Conservation (phyloP, 352 stramenopile genomes). For the Peronospora destructor region DNA sequence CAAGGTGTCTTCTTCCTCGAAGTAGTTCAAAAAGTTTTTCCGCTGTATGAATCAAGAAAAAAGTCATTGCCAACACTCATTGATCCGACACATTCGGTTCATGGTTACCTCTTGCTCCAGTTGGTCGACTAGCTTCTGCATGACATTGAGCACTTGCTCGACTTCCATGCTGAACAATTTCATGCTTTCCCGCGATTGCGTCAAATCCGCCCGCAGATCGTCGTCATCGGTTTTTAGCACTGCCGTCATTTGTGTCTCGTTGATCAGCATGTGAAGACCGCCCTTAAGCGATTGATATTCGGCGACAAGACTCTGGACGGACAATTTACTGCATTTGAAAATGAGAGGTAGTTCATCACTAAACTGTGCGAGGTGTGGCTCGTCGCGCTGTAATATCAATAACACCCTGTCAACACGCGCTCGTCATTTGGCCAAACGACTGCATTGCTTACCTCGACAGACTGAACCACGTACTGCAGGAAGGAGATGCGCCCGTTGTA, state of each 20-base stretch:
- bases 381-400: conserved; percentile 39
- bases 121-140: conserved; percentile 41
- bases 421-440: background rate
- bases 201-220: conserved; percentile 18
- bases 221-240: conserved; percentile 29
- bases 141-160: conserved; percentile 43
- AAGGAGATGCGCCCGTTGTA: conserved; percentile 68
- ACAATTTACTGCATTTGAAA: conserved; percentile 59
- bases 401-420: conserved; percentile 4
- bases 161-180: conserved; percentile 53
- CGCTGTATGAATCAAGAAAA: conserved; percentile 25
- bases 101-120: conserved; percentile 41
- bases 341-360: conserved; percentile 55
- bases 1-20: conserved; percentile 61
- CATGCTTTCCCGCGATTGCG: conserved; percentile 32
- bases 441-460: conserved; percentile 38
- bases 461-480: conserved; percentile 75
- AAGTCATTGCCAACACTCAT: conserved; percentile 1
- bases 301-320: conserved; percentile 41
- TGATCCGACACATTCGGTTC: background rate
- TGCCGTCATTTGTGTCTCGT: conserved; percentile 41
- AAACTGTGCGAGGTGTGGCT: conserved; percentile 53
- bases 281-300: conserved; percentile 55
- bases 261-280: conserved; percentile 47
- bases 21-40: conserved; percentile 63